Conservation (phyloP, 129 eudicot genomes). For the Erigeron canadensis region DNA sequence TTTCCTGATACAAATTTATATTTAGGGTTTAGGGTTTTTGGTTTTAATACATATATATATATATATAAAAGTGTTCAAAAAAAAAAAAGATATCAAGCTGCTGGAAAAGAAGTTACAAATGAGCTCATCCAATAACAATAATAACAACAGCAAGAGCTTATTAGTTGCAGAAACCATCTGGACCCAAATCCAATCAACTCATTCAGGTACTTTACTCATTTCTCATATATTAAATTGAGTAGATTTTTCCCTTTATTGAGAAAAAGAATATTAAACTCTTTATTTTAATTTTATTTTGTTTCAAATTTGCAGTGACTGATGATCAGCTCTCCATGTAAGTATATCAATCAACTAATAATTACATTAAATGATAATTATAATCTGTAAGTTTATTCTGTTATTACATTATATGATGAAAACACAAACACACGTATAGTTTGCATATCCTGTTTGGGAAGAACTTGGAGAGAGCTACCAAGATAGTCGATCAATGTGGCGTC, state of each 20-base stretch:
- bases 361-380: no score
- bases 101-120: conserved; percentile 13
- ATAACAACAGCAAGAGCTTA: conserved; percentile 1
- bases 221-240: no score
- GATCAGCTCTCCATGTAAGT: conserved; percentile 74
- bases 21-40: no score
- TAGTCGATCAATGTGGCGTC: conserved; percentile 77
- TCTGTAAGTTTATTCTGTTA: neutral
- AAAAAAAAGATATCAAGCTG: neutral
- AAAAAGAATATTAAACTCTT: neutral
- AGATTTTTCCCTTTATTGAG: no score
- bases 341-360: neutral
- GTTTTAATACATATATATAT: no score
- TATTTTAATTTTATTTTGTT: no score
- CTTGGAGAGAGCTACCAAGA: conserved; percentile 78
- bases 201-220: conserved; percentile 44
- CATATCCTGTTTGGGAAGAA: conserved; percentile 71
- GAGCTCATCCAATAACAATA: conserved; percentile 7
- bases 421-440: conserved; percentile 31
- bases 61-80: no score
- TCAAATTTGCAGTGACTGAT: conserved; percentile 45
- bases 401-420: neutral
- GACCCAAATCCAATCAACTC: conserved; percentile 60
- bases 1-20: no score
- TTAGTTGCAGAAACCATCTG: conserved; percentile 64